These are phyloP conservation scores for Paradendryphiella salina DNA, from an alignment of 2,329 filamentous ascomycete species.

Conservation along the genomic window DNA sequence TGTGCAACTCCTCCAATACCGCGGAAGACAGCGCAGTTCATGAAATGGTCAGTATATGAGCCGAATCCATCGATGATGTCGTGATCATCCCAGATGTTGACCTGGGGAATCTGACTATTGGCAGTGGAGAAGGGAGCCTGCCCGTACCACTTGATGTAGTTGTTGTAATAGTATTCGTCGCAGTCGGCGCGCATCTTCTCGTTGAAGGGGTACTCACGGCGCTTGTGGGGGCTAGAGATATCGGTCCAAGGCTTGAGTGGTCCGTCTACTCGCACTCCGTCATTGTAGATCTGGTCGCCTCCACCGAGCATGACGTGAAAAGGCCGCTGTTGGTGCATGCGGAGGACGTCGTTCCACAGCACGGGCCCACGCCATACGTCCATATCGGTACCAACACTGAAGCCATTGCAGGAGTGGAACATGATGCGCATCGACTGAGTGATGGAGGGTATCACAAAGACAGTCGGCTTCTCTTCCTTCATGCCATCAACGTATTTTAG, in stretches of 20 bases:
- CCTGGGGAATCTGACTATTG: conserved; percentile 65
- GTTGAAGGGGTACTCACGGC: conserved; percentile 64
- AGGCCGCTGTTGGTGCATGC: conserved; percentile 61
- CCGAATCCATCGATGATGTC: conserved; percentile 71
- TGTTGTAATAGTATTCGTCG: conserved; percentile 65
- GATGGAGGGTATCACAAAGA: conserved; percentile 61
- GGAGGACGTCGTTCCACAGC: conserved; percentile 67
- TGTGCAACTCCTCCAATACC: conserved; percentile 63
- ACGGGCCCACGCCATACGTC: conserved; percentile 64
- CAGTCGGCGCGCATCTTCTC: conserved; percentile 64
- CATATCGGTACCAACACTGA: conserved; percentile 67
- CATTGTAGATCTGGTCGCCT: conserved; percentile 81
- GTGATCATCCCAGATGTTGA: conserved; percentile 68
- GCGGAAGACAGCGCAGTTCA: conserved; percentile 66
- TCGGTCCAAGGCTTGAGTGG: conserved; percentile 70
- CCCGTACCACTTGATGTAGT: conserved; percentile 69
- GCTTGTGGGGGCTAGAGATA: conserved; percentile 63
- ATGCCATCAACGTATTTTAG: conserved; percentile 63
- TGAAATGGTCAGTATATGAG: conserved; percentile 68
- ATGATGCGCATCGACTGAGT: conserved; percentile 69
- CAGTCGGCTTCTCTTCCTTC: conserved; percentile 37
- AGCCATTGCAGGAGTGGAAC: conserved; percentile 71
- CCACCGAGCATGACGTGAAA: conserved; percentile 80
- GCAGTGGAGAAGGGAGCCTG: conserved; percentile 64
- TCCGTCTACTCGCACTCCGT: conserved; percentile 80